Percentiles rank a stretch among this genome's conserved stretches.
These are phyloP conservation scores for Cyclostephanos tholiformis DNA, from an alignment of 108 stramenopile genomes.

Conservation along the genomic window DNA sequence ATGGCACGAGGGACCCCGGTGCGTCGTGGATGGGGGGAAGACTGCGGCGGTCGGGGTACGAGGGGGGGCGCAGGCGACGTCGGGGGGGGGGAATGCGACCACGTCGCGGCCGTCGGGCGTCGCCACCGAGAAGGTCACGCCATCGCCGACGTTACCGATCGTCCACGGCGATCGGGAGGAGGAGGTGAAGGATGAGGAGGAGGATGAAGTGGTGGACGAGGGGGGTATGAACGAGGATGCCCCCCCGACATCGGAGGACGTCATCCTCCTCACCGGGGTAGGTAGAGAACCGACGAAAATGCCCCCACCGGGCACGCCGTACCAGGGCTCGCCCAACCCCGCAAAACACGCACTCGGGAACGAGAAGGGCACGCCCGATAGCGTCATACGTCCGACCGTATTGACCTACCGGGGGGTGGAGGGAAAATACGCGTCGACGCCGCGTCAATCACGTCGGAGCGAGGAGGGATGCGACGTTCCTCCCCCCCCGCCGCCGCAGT, in stretches of 20 bases:
- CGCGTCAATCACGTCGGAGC: background rate
- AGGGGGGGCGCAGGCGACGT: background rate
- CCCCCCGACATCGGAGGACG: no score
- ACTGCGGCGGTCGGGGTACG: background rate
- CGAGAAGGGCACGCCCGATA: slow-evolving; percentile 34
- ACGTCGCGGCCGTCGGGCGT: background rate
- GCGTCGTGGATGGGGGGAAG: slow-evolving; percentile 31
- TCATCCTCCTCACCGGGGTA: background rate
- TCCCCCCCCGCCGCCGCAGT: no score
- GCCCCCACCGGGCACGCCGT: slow-evolving; percentile 18
- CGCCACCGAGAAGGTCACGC: slow-evolving; percentile 21
- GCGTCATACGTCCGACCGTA: slow-evolving; percentile 39
- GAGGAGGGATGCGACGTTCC: no score
- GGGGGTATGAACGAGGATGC: no score
- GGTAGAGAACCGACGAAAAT: background rate
- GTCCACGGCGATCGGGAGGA: background rate
- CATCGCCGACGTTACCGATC: slow-evolving; percentile 12
- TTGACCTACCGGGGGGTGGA: slow-evolving; percentile 19
- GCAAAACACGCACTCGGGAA: slow-evolving; percentile 30
- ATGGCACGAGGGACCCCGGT: no score
- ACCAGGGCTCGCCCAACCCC: slow-evolving; percentile 32
- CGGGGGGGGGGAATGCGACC: background rate
- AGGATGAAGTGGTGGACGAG: background rate
- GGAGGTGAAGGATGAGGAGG: background rate
- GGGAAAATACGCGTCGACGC: background rate